phyloP scores from a whole-genome alignment of 176 grass and related monocot species.

The Canna indica region DNA sequence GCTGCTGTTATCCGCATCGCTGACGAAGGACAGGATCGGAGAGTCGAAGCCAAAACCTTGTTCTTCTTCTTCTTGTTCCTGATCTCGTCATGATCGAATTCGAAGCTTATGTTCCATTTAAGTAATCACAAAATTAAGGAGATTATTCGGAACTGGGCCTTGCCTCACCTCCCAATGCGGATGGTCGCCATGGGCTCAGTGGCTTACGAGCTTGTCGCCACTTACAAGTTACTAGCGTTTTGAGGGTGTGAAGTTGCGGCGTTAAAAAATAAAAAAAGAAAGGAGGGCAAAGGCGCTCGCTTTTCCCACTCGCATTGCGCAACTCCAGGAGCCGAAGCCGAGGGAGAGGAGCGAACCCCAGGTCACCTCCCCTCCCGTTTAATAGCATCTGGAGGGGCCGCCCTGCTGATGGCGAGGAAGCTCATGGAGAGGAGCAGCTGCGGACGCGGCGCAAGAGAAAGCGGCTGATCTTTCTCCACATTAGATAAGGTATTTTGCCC shows the following conservation, averaged over 20 bases:
- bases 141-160: too few species aligned
- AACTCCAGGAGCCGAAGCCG: background rate
- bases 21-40: too few species aligned
- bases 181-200: background rate
- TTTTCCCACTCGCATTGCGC: background rate
- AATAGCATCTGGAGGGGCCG: background rate
- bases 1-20: too few species aligned
- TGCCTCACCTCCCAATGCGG: too few species aligned
- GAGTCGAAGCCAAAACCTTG: too few species aligned
- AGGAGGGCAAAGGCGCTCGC: background rate
- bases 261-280: too few species aligned
- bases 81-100: too few species aligned
- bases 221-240: too few species aligned
- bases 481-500: background rate
- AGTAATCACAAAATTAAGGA: too few species aligned
- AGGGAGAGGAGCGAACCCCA: background rate
- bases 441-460: background rate
- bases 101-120: too few species aligned
- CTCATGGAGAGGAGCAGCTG: background rate
- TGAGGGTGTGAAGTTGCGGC: background rate
- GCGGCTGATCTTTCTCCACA: background rate
- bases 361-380: background rate
- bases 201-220: too few species aligned
- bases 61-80: too few species aligned
- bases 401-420: background rate